Conservation (phyloP, 106 monocot species). For the Allium cepa region DNA sequence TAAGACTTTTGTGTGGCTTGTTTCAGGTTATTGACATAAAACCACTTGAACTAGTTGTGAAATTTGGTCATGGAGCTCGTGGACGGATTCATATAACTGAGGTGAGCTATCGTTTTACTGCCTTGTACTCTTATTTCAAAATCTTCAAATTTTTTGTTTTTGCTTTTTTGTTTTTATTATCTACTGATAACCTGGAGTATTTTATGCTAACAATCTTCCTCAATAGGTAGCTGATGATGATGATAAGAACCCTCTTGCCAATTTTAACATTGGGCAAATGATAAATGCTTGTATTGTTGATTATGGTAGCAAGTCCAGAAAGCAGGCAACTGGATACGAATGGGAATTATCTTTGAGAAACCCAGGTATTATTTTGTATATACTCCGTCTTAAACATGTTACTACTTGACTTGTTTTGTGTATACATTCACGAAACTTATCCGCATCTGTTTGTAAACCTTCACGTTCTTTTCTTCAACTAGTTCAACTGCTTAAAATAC, state of each 20-base stretch:
- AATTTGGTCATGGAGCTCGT: slow-evolving; percentile 47
- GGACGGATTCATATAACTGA: slow-evolving; percentile 91
- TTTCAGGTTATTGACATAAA: slow-evolving; percentile 68
- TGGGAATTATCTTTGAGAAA: slow-evolving; percentile 74
- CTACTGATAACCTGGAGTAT: background rate
- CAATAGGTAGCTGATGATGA: slow-evolving; percentile 51
- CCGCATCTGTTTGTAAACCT: no score
- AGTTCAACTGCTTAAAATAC: no score
- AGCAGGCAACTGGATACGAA: slow-evolving; percentile 27
- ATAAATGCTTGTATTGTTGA: slow-evolving; percentile 60
- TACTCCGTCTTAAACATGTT: background rate
- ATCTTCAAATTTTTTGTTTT: background rate
- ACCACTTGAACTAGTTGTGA: slow-evolving; percentile 56
- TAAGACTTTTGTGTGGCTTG: no score
- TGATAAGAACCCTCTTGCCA: slow-evolving; percentile 42
- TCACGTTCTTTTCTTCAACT: no score
- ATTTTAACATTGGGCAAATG: slow-evolving; percentile 57
- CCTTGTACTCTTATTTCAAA: background rate
- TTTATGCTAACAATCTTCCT: background rate
- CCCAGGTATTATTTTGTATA: slow-evolving; percentile 34
- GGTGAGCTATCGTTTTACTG: slow-evolving; percentile 23
- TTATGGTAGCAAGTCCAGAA: slow-evolving; percentile 26
- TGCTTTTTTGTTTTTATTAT: background rate
- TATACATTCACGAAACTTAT: no score
- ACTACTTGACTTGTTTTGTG: no score